These are phyloP conservation scores for Metschnikowia cubensis DNA, from an alignment of 805 yeast species.

Conservation along the genomic window DNA sequence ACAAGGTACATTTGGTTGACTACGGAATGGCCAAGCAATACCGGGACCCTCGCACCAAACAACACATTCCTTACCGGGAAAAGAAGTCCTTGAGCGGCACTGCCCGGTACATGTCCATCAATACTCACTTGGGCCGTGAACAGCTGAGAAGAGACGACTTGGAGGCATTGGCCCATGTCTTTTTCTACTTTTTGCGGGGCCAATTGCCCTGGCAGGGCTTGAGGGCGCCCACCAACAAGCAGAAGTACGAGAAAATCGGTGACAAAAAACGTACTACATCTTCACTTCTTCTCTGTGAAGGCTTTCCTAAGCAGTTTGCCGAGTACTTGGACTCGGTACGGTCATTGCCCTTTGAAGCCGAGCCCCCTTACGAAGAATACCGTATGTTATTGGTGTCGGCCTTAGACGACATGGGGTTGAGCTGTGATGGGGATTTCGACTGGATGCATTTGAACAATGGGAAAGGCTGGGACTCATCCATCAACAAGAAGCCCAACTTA, in stretches of 20 bases:
- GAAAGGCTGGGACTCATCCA: constrained; percentile 73
- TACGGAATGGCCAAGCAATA: constrained; percentile 87
- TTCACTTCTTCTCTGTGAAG: constrained; percentile 75
- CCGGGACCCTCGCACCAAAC: constrained; percentile 74
- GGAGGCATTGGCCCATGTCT: constrained; percentile 90
- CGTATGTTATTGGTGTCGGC: constrained; percentile 57
- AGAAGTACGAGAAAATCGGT: constrained; percentile 93
- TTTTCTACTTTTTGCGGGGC: constrained; percentile 92
- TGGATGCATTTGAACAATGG: constrained; percentile 81
- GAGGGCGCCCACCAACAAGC: constrained; percentile 94
- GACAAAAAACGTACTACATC: constrained; percentile 92
- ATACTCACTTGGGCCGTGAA: constrained; percentile 95
- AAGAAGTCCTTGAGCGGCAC: constrained; percentile 96
- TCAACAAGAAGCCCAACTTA: constrained; percentile 73
- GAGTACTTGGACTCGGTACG: constrained; percentile 69
- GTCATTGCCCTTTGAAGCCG: constrained; percentile 68
- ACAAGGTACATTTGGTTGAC: constrained; percentile 69
- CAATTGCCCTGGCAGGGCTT: constrained; percentile 98
- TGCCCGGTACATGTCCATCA: constrained; percentile 92
- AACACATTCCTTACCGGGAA: constrained; percentile 87
- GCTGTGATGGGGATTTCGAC: constrained; percentile 67
- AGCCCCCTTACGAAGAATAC: constrained; percentile 71
- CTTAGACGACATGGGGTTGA: constrained; percentile 53
- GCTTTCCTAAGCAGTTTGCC: constrained; percentile 69
- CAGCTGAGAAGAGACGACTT: constrained; percentile 96